These are phyloP conservation scores for Fonsecaea erecta DNA, from an alignment of 2,329 filamentous ascomycete genomes.

Conservation along the genomic window DNA sequence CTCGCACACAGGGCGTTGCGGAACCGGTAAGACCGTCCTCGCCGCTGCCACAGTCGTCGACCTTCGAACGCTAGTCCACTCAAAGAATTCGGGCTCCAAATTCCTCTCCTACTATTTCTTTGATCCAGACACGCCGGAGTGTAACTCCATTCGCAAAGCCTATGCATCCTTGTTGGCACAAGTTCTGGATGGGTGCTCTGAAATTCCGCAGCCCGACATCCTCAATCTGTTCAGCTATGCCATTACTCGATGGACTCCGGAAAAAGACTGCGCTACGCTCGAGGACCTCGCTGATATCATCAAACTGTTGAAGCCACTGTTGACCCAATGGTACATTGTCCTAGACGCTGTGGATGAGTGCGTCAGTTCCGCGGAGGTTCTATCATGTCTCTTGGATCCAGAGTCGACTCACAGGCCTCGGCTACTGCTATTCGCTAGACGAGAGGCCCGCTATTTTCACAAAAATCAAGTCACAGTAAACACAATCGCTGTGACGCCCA, in stretches of 20 bases:
- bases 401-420: not conserved
- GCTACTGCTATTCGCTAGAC: not conserved
- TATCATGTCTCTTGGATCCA: not conserved
- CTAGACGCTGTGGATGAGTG: slow-evolving; percentile 1
- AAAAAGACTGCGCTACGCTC: not conserved
- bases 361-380: not conserved
- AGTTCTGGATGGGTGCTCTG: not conserved
- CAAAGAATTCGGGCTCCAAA: not conserved
- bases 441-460: not conserved
- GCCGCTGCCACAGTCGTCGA: not conserved
- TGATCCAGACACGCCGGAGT: not conserved
- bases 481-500: not conserved
- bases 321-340: not conserved
- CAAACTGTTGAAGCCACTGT: not conserved
- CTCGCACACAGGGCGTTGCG: not conserved
- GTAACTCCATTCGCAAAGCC: not conserved
- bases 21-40: not conserved
- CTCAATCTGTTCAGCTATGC: not conserved
- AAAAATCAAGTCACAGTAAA: not conserved
- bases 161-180: not conserved
- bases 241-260: not conserved
- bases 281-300: not conserved
- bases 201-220: not conserved
- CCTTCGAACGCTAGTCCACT: not conserved
- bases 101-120: not conserved